Base-by-base conservation (phyloP, 2,329 filamentous ascomycete species). In the Cercospora nicotianae region DNA sequence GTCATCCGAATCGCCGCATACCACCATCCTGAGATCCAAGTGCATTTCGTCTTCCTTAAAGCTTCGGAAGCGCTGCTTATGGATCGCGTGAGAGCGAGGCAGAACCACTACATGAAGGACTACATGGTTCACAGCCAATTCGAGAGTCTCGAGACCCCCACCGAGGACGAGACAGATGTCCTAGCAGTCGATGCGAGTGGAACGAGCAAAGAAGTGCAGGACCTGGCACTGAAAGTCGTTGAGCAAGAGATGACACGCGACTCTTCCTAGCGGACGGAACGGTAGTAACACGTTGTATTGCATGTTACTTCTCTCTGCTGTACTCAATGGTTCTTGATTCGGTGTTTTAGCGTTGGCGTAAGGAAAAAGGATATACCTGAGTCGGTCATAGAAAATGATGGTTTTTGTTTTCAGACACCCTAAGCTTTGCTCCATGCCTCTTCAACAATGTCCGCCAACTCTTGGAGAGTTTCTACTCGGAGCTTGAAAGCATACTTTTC, bases 81-180 rank as follows among this genome's bases (percentile, higher is more conserved):
- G 66, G 82, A 90, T 74, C 88, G 95, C 8, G 94, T 98, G 8
- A 84, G 85, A 36, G 83, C 86, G 45, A 87, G 95, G 73, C 82
- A 94, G 81, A 89, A 89, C 63, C 95, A 99, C 79, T 99, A 95
- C 81, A 97, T 99, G 94, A 94, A 95, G 75, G 91, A 92, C 73
- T 87, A 88, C 75, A 98, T 99, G 94, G 94, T 99, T 8, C 89
- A 91, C 75, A 96, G 93, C 81, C 95, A 99, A 79, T 91, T 98
- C 72, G 87, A 90, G 70, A 90, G 89, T 63, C 86, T 99, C n/a
- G 94, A 99, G 81, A 88, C 90, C 70, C 95, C 95, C 0, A 84
- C 84, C 62, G 80, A 81, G 57, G 87, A 92, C 20, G 78, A 80
- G 72, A 60, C 33, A 45, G 83, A 85, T 71, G 80, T 84, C 2